phyloP scores from a whole-genome alignment of 352 stramenopile species.

The Pythium aristosporum region DNA sequence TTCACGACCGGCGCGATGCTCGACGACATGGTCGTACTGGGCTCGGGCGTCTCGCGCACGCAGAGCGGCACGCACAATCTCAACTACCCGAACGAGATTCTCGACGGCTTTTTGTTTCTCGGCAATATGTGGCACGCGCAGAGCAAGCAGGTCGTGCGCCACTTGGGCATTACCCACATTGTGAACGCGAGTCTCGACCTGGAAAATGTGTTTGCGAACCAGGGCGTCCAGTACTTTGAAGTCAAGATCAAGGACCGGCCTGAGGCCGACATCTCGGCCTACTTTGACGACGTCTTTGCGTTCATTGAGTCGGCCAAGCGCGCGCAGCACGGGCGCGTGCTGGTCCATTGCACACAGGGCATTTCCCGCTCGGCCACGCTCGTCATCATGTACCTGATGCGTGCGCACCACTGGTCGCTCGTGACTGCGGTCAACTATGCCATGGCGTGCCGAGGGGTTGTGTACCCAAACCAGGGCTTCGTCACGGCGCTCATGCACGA shows the following conservation, averaged over 20 bases:
- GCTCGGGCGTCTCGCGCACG: slow-evolving; percentile 55
- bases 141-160: slow-evolving; percentile 64
- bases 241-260: slow-evolving; percentile 82
- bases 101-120: slow-evolving; percentile 84
- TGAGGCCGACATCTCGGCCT: slow-evolving; percentile 65
- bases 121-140: slow-evolving; percentile 90
- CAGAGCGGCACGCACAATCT: slow-evolving; percentile 84
- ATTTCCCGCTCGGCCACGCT: slow-evolving; percentile 82
- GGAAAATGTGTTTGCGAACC: slow-evolving; percentile 69
- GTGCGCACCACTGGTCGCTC: slow-evolving; percentile 77
- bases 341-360: slow-evolving; percentile 84
- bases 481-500: slow-evolving; percentile 71
- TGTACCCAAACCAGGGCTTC: slow-evolving; percentile 86
- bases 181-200: slow-evolving; percentile 82
- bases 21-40: slow-evolving; percentile 50
- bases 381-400: slow-evolving; percentile 89
- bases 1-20: slow-evolving; percentile 73
- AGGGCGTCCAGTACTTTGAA: slow-evolving; percentile 70
- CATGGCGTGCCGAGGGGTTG: slow-evolving; percentile 68
- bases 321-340: slow-evolving; percentile 68
- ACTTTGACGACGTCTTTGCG: slow-evolving; percentile 63
- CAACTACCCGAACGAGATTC: slow-evolving; percentile 88
- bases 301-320: slow-evolving; percentile 84
- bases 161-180: slow-evolving; percentile 84
- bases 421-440: slow-evolving; percentile 82